Evolutionary conservation across 2,329 filamentous ascomycete species (phyloP).

Genomic region (Lasiodiplodia citricola): DNA sequence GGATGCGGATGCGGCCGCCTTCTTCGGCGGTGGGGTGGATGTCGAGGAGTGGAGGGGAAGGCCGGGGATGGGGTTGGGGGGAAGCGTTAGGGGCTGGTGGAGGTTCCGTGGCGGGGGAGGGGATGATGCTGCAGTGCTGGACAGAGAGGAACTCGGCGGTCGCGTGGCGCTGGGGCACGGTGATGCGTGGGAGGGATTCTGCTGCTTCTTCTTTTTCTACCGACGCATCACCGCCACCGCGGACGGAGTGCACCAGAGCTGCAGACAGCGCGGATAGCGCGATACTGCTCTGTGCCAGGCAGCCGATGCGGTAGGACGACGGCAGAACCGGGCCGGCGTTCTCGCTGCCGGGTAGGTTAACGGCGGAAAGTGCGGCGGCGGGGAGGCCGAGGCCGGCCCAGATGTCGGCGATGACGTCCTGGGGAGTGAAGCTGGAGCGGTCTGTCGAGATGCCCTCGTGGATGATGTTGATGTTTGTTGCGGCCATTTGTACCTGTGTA

Average conservation of each 20-base stretch:
- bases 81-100: too few relatives aligned
- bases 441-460: background rate
- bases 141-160: conserved; percentile 61
- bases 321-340: conserved; percentile 41
- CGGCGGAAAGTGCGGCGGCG: background rate
- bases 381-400: background rate
- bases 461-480: background rate
- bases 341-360: conserved; percentile 30
- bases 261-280: conserved; percentile 58
- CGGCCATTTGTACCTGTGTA: too few relatives aligned
- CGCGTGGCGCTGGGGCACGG: conserved; percentile 54
- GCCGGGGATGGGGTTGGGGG: too few relatives aligned
- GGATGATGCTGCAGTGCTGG: conserved; percentile 51
- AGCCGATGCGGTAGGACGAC: conserved; percentile 61
- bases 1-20: conserved; percentile 58
- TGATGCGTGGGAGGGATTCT: conserved; percentile 45
- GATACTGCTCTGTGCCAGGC: conserved; percentile 60
- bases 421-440: background rate
- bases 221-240: conserved; percentile 30
- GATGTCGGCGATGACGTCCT: background rate
- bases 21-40: conserved; percentile 55
- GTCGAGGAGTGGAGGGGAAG: conserved; percentile 51
- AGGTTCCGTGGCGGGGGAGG: conserved; percentile 38
- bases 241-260: conserved; percentile 50
- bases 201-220: background rate